Conservation (phyloP, 306 rosid genomes). For the Quercus gilva region DNA sequence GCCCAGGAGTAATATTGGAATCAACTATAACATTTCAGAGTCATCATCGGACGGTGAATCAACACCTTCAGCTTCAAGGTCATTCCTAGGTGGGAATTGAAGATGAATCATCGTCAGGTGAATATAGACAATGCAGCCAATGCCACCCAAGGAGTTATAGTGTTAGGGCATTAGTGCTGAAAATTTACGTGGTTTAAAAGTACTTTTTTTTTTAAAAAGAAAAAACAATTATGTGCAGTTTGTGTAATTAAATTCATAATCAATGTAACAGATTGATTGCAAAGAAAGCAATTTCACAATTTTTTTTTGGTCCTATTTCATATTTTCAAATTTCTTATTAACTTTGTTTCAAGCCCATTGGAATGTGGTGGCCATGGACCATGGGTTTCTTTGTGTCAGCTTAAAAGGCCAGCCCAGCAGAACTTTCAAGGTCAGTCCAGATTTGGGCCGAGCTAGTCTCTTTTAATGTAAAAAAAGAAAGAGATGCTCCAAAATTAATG, state of each 20-base stretch:
- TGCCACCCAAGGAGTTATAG: neutral
- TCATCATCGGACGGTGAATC: conserved; percentile 54
- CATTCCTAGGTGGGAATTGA: conserved; percentile 5
- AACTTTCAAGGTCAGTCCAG: neutral
- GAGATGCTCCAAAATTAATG: fast-evolving
- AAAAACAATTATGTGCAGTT: neutral
- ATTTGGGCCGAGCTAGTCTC: neutral
- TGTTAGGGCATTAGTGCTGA: neutral
- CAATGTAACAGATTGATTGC: neutral
- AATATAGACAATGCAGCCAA: neutral
- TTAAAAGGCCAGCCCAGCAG: no score
- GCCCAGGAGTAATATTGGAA: neutral
- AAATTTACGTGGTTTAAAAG: neutral
- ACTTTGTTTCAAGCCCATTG: neutral
- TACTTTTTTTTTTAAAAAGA: no score
- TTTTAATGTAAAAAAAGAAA: neutral
- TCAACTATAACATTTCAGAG: conserved; percentile 30
- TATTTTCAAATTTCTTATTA: neutral
- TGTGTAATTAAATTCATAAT: neutral
- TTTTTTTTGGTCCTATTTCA: neutral
- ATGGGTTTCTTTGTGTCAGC: no score
- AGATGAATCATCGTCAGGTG: conserved; percentile 20
- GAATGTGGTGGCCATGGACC: no score
- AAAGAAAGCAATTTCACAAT: neutral
- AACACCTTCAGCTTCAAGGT: conserved; percentile 36